These are phyloP conservation scores for Leptographium procerum DNA, from an alignment of 2,329 filamentous ascomycete species.

Conservation along the genomic window DNA sequence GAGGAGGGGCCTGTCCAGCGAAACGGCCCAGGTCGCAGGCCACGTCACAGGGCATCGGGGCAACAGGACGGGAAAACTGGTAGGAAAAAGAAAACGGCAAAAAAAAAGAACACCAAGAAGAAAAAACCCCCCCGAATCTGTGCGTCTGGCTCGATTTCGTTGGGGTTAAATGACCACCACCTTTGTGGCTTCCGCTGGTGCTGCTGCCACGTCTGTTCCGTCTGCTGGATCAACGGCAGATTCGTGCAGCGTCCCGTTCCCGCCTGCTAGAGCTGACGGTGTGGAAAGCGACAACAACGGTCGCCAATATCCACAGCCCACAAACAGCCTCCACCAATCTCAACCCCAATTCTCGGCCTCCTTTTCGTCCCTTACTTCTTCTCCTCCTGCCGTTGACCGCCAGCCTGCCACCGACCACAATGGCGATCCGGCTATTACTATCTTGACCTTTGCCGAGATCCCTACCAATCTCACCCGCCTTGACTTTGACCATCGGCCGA, in stretches of 20 bases:
- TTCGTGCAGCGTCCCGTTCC: constrained; percentile 1
- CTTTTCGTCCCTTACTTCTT: not conserved
- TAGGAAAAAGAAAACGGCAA: too few relatives aligned
- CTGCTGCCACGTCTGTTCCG: not conserved
- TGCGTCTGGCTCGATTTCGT: not conserved
- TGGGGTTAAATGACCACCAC: constrained; percentile 8
- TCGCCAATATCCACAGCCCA: not conserved
- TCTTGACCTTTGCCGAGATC: constrained; percentile 29
- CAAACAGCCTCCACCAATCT: not conserved
- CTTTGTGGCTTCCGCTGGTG: not conserved
- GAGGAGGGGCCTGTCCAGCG: too few relatives aligned
- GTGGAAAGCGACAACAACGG: not conserved
- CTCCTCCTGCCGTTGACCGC: not conserved
- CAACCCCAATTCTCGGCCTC: not conserved
- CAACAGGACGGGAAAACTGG: not conserved
- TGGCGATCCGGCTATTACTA: constrained; percentile 8
- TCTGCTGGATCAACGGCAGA: not conserved
- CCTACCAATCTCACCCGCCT: constrained; percentile 29
- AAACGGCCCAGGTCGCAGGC: not conserved
- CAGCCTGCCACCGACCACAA: not conserved
- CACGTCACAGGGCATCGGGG: not conserved
- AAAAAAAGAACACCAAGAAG: not conserved
- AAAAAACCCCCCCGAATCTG: not conserved
- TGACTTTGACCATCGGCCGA: constrained; percentile 10
- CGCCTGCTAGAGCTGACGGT: not conserved